Conservation (phyloP, 2,329 filamentous ascomycete species). For the Aspergillus sp. region DNA sequence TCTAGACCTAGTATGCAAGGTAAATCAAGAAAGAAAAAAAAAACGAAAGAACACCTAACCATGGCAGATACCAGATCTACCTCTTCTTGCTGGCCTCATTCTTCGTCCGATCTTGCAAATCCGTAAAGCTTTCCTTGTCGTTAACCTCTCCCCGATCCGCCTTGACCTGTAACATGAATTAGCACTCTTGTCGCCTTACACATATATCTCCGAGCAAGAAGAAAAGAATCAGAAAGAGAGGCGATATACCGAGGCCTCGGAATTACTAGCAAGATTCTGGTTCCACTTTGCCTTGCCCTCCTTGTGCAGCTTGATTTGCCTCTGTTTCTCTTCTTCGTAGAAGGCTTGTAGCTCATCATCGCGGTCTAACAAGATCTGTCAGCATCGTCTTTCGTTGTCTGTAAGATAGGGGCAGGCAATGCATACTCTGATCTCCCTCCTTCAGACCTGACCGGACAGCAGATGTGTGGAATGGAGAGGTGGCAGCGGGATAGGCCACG, state of each 20-base stretch:
- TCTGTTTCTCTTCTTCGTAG: slow-evolving; percentile 64
- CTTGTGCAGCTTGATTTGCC: slow-evolving; percentile 55
- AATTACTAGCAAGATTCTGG: slow-evolving; percentile 74
- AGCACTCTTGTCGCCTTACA: neutral
- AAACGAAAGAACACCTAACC: neutral
- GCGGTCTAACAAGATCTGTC: slow-evolving; percentile 36
- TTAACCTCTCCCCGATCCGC: slow-evolving; percentile 61
- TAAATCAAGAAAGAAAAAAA: neutral
- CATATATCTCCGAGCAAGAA: neutral
- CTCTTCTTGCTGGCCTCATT: slow-evolving; percentile 21
- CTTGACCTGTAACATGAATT: slow-evolving; percentile 50
- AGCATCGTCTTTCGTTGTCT: neutral
- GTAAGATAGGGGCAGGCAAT: neutral
- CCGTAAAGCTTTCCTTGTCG: slow-evolving; percentile 50
- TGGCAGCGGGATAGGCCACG: slow-evolving; percentile 18
- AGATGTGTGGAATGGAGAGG: slow-evolving; percentile 37
- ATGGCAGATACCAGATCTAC: neutral
- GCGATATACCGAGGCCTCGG: slow-evolving; percentile 70
- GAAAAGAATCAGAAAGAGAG: neutral
- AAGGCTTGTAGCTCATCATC: slow-evolving; percentile 48
- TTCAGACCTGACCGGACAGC: slow-evolving; percentile 34
- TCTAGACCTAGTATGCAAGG: neutral
- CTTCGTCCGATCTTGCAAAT: slow-evolving; percentile 65
- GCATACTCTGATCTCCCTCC: slow-evolving; percentile 41
- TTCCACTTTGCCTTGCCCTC: slow-evolving; percentile 75